phyloP scores from a whole-genome alignment of 371 early-diverging fungal genomes.

The Mucor piriformis region DNA sequence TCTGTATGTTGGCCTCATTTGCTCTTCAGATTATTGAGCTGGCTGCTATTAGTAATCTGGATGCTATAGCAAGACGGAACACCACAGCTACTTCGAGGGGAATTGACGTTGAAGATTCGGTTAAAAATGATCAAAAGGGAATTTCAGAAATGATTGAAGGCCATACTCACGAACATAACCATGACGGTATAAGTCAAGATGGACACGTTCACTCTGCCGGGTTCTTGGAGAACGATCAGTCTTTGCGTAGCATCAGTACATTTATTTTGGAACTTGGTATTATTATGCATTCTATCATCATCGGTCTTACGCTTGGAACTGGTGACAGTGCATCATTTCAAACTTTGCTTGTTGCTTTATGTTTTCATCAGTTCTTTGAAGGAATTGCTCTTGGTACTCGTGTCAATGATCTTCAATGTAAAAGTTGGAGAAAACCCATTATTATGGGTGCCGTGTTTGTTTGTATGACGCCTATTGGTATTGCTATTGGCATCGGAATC shows the following conservation, averaged over 20 bases:
- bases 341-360: constrained; percentile 72
- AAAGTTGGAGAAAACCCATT: constrained; percentile 35
- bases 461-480: constrained; percentile 76
- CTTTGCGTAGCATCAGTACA: constrained; percentile 40
- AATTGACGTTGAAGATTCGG: background rate
- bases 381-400: constrained; percentile 84
- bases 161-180: constrained; percentile 19
- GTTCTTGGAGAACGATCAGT: constrained; percentile 36
- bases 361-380: constrained; percentile 90
- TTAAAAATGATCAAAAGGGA: background rate
- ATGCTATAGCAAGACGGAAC: constrained; percentile 13
- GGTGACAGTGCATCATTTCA: constrained; percentile 26
- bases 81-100: background rate
- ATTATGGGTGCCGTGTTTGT: constrained; percentile 48
- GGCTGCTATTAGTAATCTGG: constrained; percentile 30
- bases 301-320: constrained; percentile 72
- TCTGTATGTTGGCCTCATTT: constrained; percentile 42
- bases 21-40: constrained; percentile 39
- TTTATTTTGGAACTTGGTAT: constrained; percentile 81
- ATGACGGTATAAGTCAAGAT: constrained; percentile 26
- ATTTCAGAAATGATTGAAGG: constrained; percentile 1
- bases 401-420: constrained; percentile 69
- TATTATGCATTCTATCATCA: constrained; percentile 77
- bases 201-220: constrained; percentile 56
- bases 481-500: constrained; percentile 76